These are phyloP conservation scores for Physcomitrellopsis africana DNA, from an alignment of 225 moss, liverwort and hornwort species.

Conservation along the genomic window DNA sequence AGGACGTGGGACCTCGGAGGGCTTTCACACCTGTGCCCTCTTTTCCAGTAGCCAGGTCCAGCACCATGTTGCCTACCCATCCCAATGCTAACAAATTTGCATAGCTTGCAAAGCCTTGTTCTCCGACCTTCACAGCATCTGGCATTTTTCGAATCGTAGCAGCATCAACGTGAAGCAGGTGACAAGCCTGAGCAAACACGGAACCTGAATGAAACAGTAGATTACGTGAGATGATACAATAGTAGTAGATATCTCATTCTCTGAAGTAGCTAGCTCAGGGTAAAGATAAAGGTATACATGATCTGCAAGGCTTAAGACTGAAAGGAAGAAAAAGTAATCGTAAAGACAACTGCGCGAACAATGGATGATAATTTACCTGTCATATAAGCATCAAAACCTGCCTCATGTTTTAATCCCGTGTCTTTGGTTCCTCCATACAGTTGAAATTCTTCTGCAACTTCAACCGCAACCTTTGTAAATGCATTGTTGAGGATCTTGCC, in stretches of 20 bases:
- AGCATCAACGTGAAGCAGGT: slow-evolving; percentile 54
- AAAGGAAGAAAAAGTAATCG: background rate
- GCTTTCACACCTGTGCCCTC: slow-evolving; percentile 52
- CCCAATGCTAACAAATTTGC: slow-evolving; percentile 59
- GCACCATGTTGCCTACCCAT: slow-evolving; percentile 61
- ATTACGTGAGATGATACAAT: slow-evolving; percentile 15
- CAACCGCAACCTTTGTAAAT: slow-evolving; percentile 73
- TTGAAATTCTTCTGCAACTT: slow-evolving; percentile 79
- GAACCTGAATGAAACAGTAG: slow-evolving; percentile 45
- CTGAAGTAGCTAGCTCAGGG: background rate
- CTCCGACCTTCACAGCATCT: slow-evolving; percentile 44
- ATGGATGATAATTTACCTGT: slow-evolving; percentile 33
- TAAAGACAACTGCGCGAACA: background rate
- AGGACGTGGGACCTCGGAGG: slow-evolving; percentile 27
- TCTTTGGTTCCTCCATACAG: slow-evolving; percentile 55
- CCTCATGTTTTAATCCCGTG: slow-evolving; percentile 59
- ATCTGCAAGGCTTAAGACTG: background rate
- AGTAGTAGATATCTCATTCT: slow-evolving; percentile 11
- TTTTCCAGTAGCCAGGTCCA: slow-evolving; percentile 48
- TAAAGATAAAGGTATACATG: background rate
- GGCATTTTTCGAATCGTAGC: slow-evolving; percentile 45
- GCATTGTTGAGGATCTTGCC: slow-evolving; percentile 61
- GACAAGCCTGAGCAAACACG: slow-evolving; percentile 63
- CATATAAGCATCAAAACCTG: slow-evolving; percentile 67
- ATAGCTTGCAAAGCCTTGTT: slow-evolving; percentile 55